A percentile compares a stretch with the other conserved stretches of the same genome.
Evolutionary conservation across 371 early-diverging fungal genomes (phyloP).

Genomic region (Blakeslea trispora): DNA sequence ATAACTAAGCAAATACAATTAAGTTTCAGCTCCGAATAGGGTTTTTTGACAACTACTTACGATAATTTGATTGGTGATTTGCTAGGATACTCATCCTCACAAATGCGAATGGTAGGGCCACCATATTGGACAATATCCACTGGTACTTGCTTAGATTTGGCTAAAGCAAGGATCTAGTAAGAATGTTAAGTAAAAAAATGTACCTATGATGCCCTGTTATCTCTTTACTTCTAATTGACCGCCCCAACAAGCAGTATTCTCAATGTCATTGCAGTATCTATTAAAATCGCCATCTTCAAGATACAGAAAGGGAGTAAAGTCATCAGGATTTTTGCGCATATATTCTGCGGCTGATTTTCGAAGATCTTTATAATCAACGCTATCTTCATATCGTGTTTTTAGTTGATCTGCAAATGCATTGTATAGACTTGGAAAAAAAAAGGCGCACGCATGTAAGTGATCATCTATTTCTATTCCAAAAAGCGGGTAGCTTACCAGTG

Average conservation of each 20-base stretch:
- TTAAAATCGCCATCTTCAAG: constrained; percentile 81
- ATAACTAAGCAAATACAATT: constrained; percentile 51
- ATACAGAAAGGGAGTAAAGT: constrained; percentile 88
- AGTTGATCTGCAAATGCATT: constrained; percentile 89
- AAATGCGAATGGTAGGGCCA: constrained; percentile 73
- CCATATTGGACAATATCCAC: constrained; percentile 82
- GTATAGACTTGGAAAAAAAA: constrained; percentile 63
- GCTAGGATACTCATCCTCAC: constrained; percentile 66
- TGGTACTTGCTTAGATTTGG: constrained; percentile 65
- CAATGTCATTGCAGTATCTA: constrained; percentile 78
- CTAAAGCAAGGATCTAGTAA: constrained; percentile 73
- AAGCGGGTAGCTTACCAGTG: constrained; percentile 69
- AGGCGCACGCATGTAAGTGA: constrained; percentile 3
- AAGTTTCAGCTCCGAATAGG: neutral
- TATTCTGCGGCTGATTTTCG: constrained; percentile 74
- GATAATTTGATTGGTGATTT: constrained; percentile 76
- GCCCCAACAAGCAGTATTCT: constrained; percentile 89
- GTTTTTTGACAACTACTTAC: constrained; percentile 41
- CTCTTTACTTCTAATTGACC: constrained; percentile 86
- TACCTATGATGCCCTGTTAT: neutral
- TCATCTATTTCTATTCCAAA: neutral
- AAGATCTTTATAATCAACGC: constrained; percentile 59
- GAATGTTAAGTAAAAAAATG: constrained; percentile 4
- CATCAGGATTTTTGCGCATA: constrained; percentile 78
- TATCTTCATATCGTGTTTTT: constrained; percentile 46